A percentile compares a stretch with the other conserved stretches of the same genome.
These are phyloP conservation scores for Butyriboletus loyo DNA, from an alignment of 768 basidiomycete genomes.

Conservation along the genomic window DNA sequence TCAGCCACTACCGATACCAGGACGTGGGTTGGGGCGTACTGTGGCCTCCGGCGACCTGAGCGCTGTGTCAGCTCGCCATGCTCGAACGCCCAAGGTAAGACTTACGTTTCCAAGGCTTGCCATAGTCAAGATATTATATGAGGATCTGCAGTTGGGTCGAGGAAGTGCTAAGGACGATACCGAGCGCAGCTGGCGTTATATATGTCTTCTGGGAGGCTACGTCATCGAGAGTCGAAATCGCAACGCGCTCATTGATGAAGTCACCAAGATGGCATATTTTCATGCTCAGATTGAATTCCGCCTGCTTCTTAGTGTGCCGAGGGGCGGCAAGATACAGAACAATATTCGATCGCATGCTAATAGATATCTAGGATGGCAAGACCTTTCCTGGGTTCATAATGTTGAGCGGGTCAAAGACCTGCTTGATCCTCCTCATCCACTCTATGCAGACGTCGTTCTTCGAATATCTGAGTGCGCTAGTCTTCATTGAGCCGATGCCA, in stretches of 20 bases:
- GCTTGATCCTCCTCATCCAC: conserved; percentile 88
- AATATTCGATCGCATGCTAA: too few relatives aligned
- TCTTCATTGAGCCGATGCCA: conserved; percentile 95
- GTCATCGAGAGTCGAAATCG: conserved; percentile 4
- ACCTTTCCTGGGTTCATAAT: conserved; percentile 95
- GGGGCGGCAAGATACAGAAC: too few relatives aligned
- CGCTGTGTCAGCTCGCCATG: neutral
- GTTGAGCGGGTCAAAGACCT: conserved; percentile 82
- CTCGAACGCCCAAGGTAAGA: neutral
- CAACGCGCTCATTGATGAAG: conserved; percentile 9
- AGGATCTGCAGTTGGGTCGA: neutral
- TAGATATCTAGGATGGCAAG: conserved; percentile 34
- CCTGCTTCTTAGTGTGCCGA: too few relatives aligned
- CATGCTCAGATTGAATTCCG: too few relatives aligned
- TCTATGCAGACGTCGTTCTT: conserved; percentile 77
- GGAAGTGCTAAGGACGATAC: neutral
- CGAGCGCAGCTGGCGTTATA: neutral
- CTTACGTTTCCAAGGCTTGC: conserved; percentile 19
- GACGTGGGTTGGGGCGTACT: neutral
- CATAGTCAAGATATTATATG: conserved; percentile 4
- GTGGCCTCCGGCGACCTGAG: conserved; percentile 16
- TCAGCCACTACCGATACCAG: neutral
- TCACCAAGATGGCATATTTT: too few relatives aligned
- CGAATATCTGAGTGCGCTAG: conserved; percentile 83
- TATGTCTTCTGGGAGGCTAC: conserved; percentile 10